Conservation (phyloP, 73 alveolate species). For the Durusdinium trenchii region DNA sequence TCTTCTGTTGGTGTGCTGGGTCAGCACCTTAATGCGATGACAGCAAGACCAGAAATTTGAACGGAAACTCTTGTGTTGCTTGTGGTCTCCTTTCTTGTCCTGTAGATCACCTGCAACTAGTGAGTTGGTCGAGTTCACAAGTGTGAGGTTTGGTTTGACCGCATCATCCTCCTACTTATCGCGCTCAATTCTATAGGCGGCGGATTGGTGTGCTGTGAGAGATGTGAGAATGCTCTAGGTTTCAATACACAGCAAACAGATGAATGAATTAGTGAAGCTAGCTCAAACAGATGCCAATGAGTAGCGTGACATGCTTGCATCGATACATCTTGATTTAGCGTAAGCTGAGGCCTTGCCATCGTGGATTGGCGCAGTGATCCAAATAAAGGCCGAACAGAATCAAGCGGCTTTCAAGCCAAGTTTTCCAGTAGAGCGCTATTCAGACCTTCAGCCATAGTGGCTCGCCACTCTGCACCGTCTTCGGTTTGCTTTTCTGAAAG, state of each 20-base stretch:
- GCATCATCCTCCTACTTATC: conserved; percentile 72
- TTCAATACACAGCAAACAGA: no score
- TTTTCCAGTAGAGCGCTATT: not conserved
- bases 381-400: conserved; percentile 42
- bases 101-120: not conserved
- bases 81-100: not conserved
- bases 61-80: not conserved
- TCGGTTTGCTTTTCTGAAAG: not conserved
- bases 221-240: no score
- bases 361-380: conserved; percentile 84
- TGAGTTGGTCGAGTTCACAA: no score
- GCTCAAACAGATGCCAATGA: no score
- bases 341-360: conserved; percentile 48
- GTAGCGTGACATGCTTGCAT: no score
- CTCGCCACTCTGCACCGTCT: not conserved
- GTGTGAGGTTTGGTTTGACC: conserved; percentile 88
- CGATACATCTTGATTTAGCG: not conserved
- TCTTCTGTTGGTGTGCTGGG: conserved; percentile 72
- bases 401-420: no score
- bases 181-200: conserved; percentile 91
- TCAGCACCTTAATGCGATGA: not conserved
- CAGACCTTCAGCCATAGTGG: not conserved
- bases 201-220: no score
- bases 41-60: not conserved
- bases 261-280: no score